Base-by-base conservation (phyloP, 345 rosid species). In the Citrus cavaleriei region DNA sequence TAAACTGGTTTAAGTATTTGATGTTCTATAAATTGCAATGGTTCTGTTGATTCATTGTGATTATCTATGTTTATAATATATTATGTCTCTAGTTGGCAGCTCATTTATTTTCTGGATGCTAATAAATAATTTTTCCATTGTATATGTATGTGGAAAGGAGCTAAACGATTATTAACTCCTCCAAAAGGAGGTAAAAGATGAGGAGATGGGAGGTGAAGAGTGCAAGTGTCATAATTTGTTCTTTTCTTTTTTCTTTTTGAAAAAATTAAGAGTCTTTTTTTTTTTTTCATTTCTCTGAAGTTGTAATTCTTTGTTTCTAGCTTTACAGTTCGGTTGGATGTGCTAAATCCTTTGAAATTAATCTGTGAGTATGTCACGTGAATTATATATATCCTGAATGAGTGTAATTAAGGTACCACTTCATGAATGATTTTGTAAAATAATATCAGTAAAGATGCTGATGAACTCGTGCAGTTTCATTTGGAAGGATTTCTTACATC, bases 401-500 rank as follows among this genome's bases (percentile, higher is more conserved):
- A 27, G n/a, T 51, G 25, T 28, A 28, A 28, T 49, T 49, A 16
- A 70, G 74, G 60, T 70, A 18, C 60, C 5, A 51, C 60, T 51
- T 54, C 8, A 10, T 30, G 63, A 71, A 57, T 54, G 34, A 35
- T 28, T 28, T 49, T 27, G 27, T 19, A 2, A 28, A 28, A 70
- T 51, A 70, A 37, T 38, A 67, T 16, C 18, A 6, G 35, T 24
- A 19, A 22, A 68, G 18, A 46, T 75, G 63, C 72, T 63, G 21
- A 10, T 35, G 64, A 21, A 51, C 35, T 75, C n/a, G 58, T 75
- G 69, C 42, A 3, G 67, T 58, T 70, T 61, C 40, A 55, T 38
- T 69, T 42, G 62, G 75, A 57, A 19, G 74, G 51, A 75, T 32
- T 40, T 51, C 71, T 35, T 57, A 37, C 42, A n/a, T 70, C n/a